Percentiles rank a stretch among this genome's conserved stretches.
Evolutionary conservation across 2,329 filamentous ascomycete genomes (phyloP).

Genomic region (Corniculantispora saksenae): DNA sequence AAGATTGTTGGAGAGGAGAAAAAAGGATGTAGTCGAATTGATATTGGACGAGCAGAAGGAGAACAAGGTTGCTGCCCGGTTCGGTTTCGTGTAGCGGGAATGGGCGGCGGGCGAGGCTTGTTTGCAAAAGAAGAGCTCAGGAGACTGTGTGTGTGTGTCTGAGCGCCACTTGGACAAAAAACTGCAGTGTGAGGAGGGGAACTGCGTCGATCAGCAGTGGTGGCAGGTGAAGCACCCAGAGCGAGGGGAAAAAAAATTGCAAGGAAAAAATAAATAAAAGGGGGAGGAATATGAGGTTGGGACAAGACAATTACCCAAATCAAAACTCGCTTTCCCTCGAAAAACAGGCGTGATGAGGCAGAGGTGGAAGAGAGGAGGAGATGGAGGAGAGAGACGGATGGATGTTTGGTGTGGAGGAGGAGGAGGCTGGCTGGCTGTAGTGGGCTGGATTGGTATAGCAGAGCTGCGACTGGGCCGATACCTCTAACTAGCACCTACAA

Average conservation of each 20-base stretch:
- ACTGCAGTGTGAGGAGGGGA: not conserved
- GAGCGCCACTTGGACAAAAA: slow-evolving; percentile 10
- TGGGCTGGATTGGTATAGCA: not conserved
- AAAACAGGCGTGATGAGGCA: not conserved
- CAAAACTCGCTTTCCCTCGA: not conserved
- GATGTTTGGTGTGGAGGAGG: not conserved
- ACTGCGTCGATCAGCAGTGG: not conserved
- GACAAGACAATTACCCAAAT: not conserved
- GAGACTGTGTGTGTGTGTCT: slow-evolving; percentile 13
- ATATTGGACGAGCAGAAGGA: not conserved
- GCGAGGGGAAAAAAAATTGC: not conserved
- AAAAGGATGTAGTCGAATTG: slow-evolving; percentile 13
- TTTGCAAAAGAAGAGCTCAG: slow-evolving; percentile 10
- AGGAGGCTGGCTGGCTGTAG: not conserved
- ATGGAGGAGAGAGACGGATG: slow-evolving; percentile 3
- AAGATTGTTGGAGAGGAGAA: not conserved
- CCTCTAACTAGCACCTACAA: no score
- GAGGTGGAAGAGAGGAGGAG: not conserved
- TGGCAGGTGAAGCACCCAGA: not conserved
- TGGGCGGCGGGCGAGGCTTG: not conserved
- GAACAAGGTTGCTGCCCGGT: not conserved
- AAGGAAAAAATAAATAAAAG: not conserved
- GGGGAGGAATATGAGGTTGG: not conserved
- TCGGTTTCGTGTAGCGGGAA: not conserved
- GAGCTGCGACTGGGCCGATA: not conserved